A percentile compares a stretch with the other conserved stretches of the same genome.
Evolutionary conservation across 192 early-diverging fungal species (phyloP).

Genomic region (Phycomyces nitens): DNA sequence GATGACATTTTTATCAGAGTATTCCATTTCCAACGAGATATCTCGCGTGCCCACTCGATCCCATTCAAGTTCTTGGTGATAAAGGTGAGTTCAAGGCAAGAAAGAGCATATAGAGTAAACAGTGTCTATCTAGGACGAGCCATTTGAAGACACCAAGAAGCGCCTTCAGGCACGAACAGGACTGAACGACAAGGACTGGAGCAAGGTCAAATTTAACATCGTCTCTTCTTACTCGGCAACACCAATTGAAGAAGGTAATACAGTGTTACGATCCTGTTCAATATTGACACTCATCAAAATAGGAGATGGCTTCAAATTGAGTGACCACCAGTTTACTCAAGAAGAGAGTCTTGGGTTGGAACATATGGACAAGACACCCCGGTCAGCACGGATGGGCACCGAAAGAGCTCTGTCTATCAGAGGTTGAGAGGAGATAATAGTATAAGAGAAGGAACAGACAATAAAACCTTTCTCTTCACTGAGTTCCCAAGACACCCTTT

Average conservation of each 20-base stretch:
- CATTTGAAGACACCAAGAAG: constrained; percentile 64
- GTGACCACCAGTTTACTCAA: constrained; percentile 16
- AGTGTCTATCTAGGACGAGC: constrained; percentile 72
- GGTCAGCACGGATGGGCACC: constrained; percentile 11
- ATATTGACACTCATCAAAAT: neutral
- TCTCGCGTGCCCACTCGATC: constrained; percentile 65
- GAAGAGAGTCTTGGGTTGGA: constrained; percentile 48
- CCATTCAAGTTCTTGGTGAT: constrained; percentile 79
- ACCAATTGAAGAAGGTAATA: constrained; percentile 21
- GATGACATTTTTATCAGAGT: constrained; percentile 55
- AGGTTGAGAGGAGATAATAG: constrained; percentile 12
- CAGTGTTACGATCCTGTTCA: neutral
- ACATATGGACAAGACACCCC: constrained; percentile 37
- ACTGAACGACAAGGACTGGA: constrained; percentile 81
- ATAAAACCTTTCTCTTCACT: neutral
- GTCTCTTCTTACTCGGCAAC: constrained; percentile 21
- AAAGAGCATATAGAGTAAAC: too few species aligned
- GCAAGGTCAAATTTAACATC: constrained; percentile 58
- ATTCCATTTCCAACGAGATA: constrained; percentile 76
- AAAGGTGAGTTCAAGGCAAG: constrained; percentile 31
- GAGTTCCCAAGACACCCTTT: too few species aligned
- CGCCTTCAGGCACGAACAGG: constrained; percentile 70
- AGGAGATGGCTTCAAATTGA: constrained; percentile 29
- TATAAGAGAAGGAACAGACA: constrained; percentile 1
- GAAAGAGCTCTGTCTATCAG: constrained; percentile 27